These are phyloP conservation scores for Arachnopeziza araneosa DNA, from an alignment of 2,329 filamentous ascomycete species.

Conservation along the genomic window DNA sequence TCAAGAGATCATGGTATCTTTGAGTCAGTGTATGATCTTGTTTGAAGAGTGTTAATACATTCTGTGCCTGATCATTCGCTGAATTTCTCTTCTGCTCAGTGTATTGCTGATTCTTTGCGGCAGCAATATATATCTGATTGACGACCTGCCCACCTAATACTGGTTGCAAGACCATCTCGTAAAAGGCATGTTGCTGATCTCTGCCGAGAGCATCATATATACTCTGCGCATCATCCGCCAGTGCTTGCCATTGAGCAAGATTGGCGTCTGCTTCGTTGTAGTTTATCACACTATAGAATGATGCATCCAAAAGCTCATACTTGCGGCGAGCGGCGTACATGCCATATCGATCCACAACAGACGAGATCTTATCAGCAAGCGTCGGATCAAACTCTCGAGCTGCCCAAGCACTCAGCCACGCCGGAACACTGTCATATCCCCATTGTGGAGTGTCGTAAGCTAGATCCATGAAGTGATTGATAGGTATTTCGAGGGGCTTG, in stretches of 20 bases:
- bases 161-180: conserved; percentile 57
- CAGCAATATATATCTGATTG: conserved; percentile 46
- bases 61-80: conserved; percentile 47
- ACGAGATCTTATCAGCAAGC: conserved; percentile 42
- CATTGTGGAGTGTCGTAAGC: conserved; percentile 58
- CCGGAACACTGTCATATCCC: conserved; percentile 47
- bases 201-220: conserved; percentile 49
- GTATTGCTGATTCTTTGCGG: conserved; percentile 48
- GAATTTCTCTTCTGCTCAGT: conserved; percentile 51
- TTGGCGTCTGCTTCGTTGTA: conserved; percentile 58
- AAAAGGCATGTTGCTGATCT: conserved; percentile 51
- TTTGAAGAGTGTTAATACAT: conserved; percentile 49
- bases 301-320: conserved; percentile 55
- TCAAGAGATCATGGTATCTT: conserved; percentile 51
- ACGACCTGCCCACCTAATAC: conserved; percentile 52
- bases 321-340: conserved; percentile 53
- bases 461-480: conserved; percentile 62
- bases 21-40: conserved; percentile 51
- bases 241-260: conserved; percentile 47
- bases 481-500: conserved; percentile 56
- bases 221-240: conserved; percentile 48
- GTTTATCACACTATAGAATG: conserved; percentile 55
- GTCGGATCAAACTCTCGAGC: conserved; percentile 50
- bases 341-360: conserved; percentile 50
- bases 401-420: conserved; percentile 53